A percentile compares a stretch with the other conserved stretches of the same genome.
Conservation (phyloP, 208 protist species). For the Herpetomonas muscarum region DNA sequence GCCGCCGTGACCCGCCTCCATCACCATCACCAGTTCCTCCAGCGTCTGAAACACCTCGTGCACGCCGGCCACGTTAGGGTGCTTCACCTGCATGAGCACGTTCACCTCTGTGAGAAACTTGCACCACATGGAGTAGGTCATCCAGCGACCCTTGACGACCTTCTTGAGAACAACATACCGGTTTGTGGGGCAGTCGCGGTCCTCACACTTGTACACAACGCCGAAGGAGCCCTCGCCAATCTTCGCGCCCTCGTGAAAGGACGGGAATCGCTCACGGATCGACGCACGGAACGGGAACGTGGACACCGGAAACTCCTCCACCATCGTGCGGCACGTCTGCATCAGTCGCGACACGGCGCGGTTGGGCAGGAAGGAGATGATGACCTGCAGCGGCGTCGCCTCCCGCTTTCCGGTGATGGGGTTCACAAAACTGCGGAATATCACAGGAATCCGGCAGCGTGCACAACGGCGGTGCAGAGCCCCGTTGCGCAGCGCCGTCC, state of each 20-base stretch:
- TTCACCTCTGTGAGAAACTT: slow-evolving; percentile 48
- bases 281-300: slow-evolving; percentile 33
- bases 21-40: slow-evolving; percentile 51
- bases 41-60: slow-evolving; percentile 73
- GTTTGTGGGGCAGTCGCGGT: slow-evolving; percentile 25
- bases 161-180: slow-evolving; percentile 59
- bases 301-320: slow-evolving; percentile 45
- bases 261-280: slow-evolving; percentile 62
- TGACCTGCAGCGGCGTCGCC: slow-evolving; percentile 26
- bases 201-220: slow-evolving; percentile 74
- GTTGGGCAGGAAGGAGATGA: slow-evolving; percentile 52
- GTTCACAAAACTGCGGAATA: slow-evolving; percentile 52
- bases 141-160: slow-evolving; percentile 29
- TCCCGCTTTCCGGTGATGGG: slow-evolving; percentile 21
- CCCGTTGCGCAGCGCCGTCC: slow-evolving; percentile 4
- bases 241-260: slow-evolving; percentile 54
- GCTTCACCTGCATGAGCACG: slow-evolving; percentile 38
- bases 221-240: slow-evolving; percentile 64
- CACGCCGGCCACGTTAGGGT: slow-evolving; percentile 51
- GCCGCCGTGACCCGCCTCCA: slow-evolving; percentile 73
- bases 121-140: slow-evolving; percentile 36
- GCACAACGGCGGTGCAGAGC: slow-evolving; percentile 45
- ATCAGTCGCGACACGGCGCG: slow-evolving; percentile 40
- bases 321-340: slow-evolving; percentile 57
- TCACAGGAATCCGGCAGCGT: slow-evolving; percentile 44